Evolutionary conservation across 1,284 basidiomycete species (phyloP).

Genomic region (Puccinia triticina): DNA sequence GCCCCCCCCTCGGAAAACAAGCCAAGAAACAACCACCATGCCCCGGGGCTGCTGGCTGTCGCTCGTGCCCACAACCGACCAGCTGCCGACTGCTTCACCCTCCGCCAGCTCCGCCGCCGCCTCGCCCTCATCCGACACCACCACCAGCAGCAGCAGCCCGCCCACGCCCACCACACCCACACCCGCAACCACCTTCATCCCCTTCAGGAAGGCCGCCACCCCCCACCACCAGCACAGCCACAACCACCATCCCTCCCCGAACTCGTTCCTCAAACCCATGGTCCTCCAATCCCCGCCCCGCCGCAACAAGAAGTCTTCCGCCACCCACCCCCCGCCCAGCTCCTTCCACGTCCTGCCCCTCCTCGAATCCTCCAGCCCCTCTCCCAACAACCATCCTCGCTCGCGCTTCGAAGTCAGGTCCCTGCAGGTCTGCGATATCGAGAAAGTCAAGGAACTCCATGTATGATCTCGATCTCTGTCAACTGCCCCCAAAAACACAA

Average conservation of each 20-base stretch:
- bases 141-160: neutral
- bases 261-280: constrained; percentile 26
- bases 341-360: neutral
- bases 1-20: too few species aligned
- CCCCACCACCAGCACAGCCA: neutral
- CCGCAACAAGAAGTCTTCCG: neutral
- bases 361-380: neutral
- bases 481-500: too few species aligned
- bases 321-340: neutral
- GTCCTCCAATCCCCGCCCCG: neutral
- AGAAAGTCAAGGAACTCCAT: constrained; percentile 38
- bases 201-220: neutral
- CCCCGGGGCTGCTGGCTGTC: constrained; percentile 22
- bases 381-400: neutral
- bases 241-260: constrained; percentile 24
- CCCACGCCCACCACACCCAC: neutral
- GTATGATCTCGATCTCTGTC: constrained; percentile 7
- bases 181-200: too few species aligned
- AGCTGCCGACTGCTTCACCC: neutral
- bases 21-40: neutral
- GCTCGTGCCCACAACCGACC: constrained; percentile 24
- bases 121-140: neutral
- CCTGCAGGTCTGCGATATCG: constrained; percentile 21
- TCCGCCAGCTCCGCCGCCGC: neutral
- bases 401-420: constrained; percentile 20